A percentile compares a stretch with the other conserved stretches of the same genome.
phyloP scores from a whole-genome alignment of 2,329 filamentous ascomycete species.

The Reticulascus tulasneorum region DNA sequence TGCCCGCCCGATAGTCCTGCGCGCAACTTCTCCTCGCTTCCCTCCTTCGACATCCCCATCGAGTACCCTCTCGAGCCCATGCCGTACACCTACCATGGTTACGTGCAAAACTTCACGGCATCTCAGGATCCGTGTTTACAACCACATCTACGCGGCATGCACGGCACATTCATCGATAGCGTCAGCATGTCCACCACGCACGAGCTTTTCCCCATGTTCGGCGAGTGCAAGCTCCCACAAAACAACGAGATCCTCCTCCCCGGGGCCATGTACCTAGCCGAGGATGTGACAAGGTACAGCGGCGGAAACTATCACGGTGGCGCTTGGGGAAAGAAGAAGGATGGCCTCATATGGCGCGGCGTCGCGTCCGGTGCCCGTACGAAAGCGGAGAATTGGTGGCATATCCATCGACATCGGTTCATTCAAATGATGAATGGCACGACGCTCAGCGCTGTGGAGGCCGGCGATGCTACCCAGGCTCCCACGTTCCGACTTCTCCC shows the following conservation, averaged over 20 bases:
- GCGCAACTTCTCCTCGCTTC: constrained; percentile 27
- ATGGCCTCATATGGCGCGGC: constrained; percentile 53
- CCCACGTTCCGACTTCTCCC: constrained; percentile 31
- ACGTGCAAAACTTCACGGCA: constrained; percentile 53
- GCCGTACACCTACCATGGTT: constrained; percentile 34
- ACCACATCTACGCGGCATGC: constrained; percentile 39
- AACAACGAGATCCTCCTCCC: constrained; percentile 62
- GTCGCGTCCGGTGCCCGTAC: constrained; percentile 50
- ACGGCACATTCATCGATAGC: constrained; percentile 52
- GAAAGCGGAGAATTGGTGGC: constrained; percentile 47
- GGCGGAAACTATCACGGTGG: constrained; percentile 45
- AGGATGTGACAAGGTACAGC: constrained; percentile 46
- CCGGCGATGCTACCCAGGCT: constrained; percentile 12
- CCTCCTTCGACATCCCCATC: constrained; percentile 26
- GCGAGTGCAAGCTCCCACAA: constrained; percentile 54
- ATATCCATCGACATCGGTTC: constrained; percentile 61
- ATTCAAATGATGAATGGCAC: constrained; percentile 5
- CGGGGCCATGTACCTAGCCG: constrained; percentile 54
- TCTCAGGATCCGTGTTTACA: constrained; percentile 53
- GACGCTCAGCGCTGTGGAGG: constrained; percentile 51
- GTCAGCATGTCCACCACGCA: constrained; percentile 43
- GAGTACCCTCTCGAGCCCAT: constrained; percentile 18
- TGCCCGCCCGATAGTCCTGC: constrained; percentile 48
- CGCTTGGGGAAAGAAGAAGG: constrained; percentile 47
- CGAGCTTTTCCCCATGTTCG: constrained; percentile 54